A percentile compares a stretch with the other conserved stretches of the same genome.
Evolutionary conservation across 129 eudicot species (phyloP).

Genomic region (Flaveria trinervia): DNA sequence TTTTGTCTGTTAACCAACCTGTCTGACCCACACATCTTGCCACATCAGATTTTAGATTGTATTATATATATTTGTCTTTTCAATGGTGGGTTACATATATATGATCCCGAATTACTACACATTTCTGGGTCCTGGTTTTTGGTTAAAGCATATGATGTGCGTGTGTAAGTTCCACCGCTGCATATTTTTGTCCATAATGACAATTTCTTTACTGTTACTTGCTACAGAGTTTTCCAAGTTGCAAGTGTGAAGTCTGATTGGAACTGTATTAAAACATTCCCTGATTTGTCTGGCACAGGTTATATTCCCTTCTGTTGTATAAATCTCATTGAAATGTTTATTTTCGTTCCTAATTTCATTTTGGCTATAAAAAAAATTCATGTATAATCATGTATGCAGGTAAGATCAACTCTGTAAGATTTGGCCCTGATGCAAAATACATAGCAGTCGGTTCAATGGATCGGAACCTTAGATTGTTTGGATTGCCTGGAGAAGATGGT

Average conservation of each 20-base stretch:
- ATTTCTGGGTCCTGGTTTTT: not conserved
- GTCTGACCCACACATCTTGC: not conserved
- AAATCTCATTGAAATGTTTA: not conserved
- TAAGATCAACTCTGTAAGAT: conserved; percentile 60
- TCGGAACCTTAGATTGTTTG: conserved; percentile 79
- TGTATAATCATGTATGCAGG: conserved; percentile 49
- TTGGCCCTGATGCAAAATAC: conserved; percentile 91
- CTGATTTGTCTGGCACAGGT: conserved; percentile 99
- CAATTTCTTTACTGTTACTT: not conserved
- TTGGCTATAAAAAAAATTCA: not conserved
- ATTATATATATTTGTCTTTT: not conserved
- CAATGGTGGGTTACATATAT: not conserved
- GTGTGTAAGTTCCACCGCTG: not conserved
- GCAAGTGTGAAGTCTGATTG: conserved; percentile 94
- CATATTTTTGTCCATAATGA: not conserved
- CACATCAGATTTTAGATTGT: not conserved
- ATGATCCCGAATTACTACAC: not conserved
- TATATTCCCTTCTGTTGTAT: not conserved
- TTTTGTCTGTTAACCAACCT: not conserved
- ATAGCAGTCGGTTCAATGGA: conserved; percentile 95
- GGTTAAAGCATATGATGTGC: not conserved
- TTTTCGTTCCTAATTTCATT: not conserved
- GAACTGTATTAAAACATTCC: conserved; percentile 84
- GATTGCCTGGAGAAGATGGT: conserved; percentile 68
- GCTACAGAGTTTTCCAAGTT: conserved; percentile 86